A percentile compares a stretch with the other conserved stretches of the same genome.
phyloP scores from a whole-genome alignment of 352 stramenopile species.

The Phytophthora pseudosyringae region DNA sequence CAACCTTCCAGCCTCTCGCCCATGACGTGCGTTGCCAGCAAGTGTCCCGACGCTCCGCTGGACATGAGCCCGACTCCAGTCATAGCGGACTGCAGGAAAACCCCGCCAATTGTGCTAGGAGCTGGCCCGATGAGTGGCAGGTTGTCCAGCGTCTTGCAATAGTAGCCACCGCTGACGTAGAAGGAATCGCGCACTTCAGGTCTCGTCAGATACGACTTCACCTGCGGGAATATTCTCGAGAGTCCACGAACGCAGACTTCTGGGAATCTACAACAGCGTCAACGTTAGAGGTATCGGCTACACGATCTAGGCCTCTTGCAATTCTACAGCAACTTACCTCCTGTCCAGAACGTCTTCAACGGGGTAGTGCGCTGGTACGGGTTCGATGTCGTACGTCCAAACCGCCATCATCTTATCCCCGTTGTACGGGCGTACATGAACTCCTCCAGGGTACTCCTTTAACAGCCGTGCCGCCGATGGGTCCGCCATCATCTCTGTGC shows the following conservation, averaged over 20 bases:
- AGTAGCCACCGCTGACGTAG: slow-evolving; percentile 79
- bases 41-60: slow-evolving; percentile 69
- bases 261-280: slow-evolving; percentile 50
- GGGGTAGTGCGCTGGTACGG: slow-evolving; percentile 64
- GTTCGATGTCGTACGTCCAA: slow-evolving; percentile 80
- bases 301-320: background rate
- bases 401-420: slow-evolving; percentile 73
- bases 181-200: slow-evolving; percentile 66
- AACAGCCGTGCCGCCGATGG: slow-evolving; percentile 53
- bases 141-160: slow-evolving; percentile 84
- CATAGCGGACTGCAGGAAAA: slow-evolving; percentile 81
- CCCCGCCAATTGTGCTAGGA: slow-evolving; percentile 59
- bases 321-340: slow-evolving; percentile 34
- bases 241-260: slow-evolving; percentile 72
- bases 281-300: slow-evolving; percentile 2
- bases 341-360: slow-evolving; percentile 68
- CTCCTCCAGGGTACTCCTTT: slow-evolving; percentile 65
- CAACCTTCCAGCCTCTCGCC: slow-evolving; percentile 48
- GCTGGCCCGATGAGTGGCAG: slow-evolving; percentile 73
- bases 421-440: slow-evolving; percentile 75
- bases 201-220: slow-evolving; percentile 64
- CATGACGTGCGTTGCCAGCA: slow-evolving; percentile 74
- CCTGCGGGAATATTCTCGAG: slow-evolving; percentile 62
- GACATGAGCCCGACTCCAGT: slow-evolving; percentile 80
- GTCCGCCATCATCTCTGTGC: slow-evolving; percentile 43